These are phyloP conservation scores for Chytriomyces hyalinus DNA, from an alignment of 192 early-diverging fungal species.

Conservation along the genomic window DNA sequence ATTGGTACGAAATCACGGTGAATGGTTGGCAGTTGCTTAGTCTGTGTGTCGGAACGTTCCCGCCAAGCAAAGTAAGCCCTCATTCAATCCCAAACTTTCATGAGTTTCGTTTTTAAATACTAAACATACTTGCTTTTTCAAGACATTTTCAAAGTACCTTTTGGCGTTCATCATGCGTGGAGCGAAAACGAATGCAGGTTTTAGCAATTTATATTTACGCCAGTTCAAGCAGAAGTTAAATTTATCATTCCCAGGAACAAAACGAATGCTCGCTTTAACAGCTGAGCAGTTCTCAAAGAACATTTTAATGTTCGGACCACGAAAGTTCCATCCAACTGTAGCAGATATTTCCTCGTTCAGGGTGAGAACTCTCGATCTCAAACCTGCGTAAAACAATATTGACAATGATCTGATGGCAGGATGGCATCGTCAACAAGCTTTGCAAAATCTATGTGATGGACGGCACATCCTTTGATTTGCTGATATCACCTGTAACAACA, in stretches of 20 bases:
- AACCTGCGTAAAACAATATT: conserved; percentile 10
- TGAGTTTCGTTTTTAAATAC: background rate
- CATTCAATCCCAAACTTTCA: background rate
- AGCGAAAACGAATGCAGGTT: conserved; percentile 22
- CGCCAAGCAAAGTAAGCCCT: conserved; percentile 49
- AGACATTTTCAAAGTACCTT: conserved; percentile 51
- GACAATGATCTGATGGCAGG: conserved; percentile 2
- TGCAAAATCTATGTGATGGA: conserved; percentile 55
- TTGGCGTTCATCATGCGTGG: conserved; percentile 50
- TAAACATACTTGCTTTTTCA: background rate
- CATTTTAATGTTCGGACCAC: conserved; percentile 50
- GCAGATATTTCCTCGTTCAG: conserved; percentile 41
- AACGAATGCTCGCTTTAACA: conserved; percentile 41
- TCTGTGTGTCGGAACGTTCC: conserved; percentile 49
- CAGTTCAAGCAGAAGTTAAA: background rate
- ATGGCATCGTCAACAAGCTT: conserved; percentile 32
- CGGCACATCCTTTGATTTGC: conserved; percentile 46
- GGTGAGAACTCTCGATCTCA: conserved; percentile 29
- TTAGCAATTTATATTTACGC: background rate
- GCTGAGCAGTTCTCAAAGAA: conserved; percentile 44
- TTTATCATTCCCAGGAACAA: conserved; percentile 28
- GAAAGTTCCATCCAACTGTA: conserved; percentile 47
- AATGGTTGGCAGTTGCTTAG: conserved; percentile 50
- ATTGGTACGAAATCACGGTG: conserved; percentile 50
- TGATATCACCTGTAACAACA: conserved; percentile 46